Evolutionary conservation across 768 basidiomycete species (phyloP), one percentile per base, ranked within the genome.

Genomic region (Rhodotorula taiwanensis): DNA sequence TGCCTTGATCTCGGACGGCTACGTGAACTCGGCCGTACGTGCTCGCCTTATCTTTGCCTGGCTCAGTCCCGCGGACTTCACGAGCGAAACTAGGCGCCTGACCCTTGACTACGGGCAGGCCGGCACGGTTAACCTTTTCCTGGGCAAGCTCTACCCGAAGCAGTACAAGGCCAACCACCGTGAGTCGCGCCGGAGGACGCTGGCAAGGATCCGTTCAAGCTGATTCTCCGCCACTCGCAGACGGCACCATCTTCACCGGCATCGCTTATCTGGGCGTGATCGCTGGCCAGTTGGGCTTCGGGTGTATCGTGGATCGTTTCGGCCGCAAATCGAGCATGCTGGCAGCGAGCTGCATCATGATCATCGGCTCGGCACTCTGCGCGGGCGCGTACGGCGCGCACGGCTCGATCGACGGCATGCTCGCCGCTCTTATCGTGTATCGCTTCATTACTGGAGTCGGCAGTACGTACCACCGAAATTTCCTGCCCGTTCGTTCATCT

Each of bases 371-470:
- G 28, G 70, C 55, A 30, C 55, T 70, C 6, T 55, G 89, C 27
- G 87, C 83, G 77, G 84, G 88, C 28, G 88, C 90, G 5, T 80
- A 83, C 55, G 91, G 91, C 47, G 87, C 87, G 1, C 78, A 88
- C 72, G 81, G 83, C 34, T 85, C 83, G 62, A 72, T 87, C 27
- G 70, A 75, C 28, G 89, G 89, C 3, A 78, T 88, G 73, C 78
- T 93, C 56, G 79, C 82, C 45, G 90, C 92, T 82, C 81, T 94
- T 15, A 82, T 79, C 52, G 86, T 84, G n/a, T 89, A 84, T 78
- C 84, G 89, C 15, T 93, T 93, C 79, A 75, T 95, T 2, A 80
- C 92, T 48, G 93, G 92, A 42, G 86, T 88, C 87, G 88, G 89
- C 74, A 53, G 28, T 49, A n/a, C n/a, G n/a, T 30, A n/a, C n/a